These are phyloP conservation scores for Lepidium africanum DNA, from an alignment of 345 rosid species.

Conservation along the genomic window DNA sequence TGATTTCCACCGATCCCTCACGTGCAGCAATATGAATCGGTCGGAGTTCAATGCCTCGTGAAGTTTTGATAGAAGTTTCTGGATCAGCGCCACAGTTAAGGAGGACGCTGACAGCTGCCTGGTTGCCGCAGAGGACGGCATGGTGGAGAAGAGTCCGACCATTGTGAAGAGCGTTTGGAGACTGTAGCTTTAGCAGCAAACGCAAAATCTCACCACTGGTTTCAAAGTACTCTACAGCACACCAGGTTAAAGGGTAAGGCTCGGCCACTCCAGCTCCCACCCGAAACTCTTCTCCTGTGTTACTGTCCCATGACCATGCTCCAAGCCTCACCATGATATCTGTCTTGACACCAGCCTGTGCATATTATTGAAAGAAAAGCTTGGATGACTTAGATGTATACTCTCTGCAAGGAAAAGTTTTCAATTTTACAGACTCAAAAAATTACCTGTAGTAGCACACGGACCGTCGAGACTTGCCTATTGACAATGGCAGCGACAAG, in stretches of 20 bases:
- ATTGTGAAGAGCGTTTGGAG: conserved; percentile 41
- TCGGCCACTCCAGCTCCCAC: conserved; percentile 98
- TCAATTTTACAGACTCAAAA: neutral
- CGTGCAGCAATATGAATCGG: conserved; percentile 86
- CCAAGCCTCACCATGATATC: conserved; percentile 68
- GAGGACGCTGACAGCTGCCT: conserved; percentile 64
- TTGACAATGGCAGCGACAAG: conserved; percentile 83
- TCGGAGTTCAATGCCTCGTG: conserved; percentile 42
- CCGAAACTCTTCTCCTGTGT: conserved; percentile 82
- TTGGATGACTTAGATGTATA: conserved; percentile 7
- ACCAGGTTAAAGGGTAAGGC: conserved; percentile 82
- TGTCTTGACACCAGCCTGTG: conserved; percentile 59
- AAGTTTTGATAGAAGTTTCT: conserved; percentile 48
- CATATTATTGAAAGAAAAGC: neutral
- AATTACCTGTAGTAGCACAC: conserved; percentile 62
- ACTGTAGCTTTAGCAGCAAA: conserved; percentile 49
- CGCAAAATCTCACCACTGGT: conserved; percentile 60
- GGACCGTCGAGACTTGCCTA: conserved; percentile 67
- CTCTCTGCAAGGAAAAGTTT: neutral
- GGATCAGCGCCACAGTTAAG: conserved; percentile 51
- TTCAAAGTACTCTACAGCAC: conserved; percentile 93
- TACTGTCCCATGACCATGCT: conserved; percentile 93
- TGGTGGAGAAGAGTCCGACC: conserved; percentile 95
- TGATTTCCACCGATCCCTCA: conserved; percentile 42
- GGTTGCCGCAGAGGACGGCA: conserved; percentile 76